Conservation (phyloP, 2,329 filamentous ascomycete genomes). For the Lecanosticta acicola region DNA sequence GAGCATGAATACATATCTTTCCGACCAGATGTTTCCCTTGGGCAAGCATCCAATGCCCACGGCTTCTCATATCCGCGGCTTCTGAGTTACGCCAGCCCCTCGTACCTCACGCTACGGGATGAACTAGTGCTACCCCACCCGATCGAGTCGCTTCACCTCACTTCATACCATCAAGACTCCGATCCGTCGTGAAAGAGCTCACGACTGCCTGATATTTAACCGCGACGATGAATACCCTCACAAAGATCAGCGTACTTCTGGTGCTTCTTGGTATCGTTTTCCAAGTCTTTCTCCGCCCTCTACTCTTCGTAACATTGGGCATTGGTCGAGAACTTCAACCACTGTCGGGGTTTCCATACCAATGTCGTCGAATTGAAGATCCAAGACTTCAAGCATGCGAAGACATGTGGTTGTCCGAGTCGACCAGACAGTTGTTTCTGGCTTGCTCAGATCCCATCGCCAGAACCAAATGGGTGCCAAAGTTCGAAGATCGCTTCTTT, state of each 20-base stretch:
- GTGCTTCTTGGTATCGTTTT: neutral
- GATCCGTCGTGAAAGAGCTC: no score
- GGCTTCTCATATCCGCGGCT: no score
- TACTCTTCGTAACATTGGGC: slow-evolving; percentile 10
- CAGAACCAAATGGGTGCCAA: slow-evolving; percentile 20
- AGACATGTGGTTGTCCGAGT: slow-evolving; percentile 23
- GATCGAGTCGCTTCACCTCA: no score
- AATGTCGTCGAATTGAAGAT: slow-evolving; percentile 19
- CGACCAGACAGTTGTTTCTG: slow-evolving; percentile 20
- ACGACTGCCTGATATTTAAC: no score
- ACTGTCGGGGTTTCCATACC: slow-evolving; percentile 19
- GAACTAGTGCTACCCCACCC: no score
- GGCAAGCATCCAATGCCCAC: no score
- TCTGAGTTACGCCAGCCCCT: no score
- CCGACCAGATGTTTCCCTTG: no score
- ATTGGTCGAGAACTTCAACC: slow-evolving; percentile 19
- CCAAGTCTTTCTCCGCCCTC: slow-evolving; percentile 1
- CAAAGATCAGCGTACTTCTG: neutral
- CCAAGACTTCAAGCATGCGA: slow-evolving; percentile 20
- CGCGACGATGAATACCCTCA: neutral
- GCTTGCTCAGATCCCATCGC: slow-evolving; percentile 16
- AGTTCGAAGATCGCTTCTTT: slow-evolving; percentile 5
- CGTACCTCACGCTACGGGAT: no score
- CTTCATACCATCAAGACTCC: no score
- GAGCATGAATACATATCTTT: no score